Conservation (phyloP, 1,139 yeast species). For the Nakaseomyces uthaithaninus region DNA sequence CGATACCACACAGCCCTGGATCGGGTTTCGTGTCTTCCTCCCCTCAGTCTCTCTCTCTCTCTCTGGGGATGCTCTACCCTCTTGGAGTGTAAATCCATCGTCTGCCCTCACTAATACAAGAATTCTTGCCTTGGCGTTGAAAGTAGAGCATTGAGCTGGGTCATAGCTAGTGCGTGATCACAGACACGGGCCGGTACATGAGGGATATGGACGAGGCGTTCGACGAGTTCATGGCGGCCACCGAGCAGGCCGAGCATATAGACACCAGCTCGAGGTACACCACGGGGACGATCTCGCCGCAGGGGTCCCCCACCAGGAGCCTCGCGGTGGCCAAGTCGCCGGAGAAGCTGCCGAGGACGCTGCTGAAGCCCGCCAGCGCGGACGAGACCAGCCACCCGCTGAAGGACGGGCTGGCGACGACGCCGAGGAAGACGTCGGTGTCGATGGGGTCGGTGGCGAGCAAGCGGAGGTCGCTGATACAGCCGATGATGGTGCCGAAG, state of each 20-base stretch:
- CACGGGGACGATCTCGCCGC: constrained; percentile 9
- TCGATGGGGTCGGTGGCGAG: constrained; percentile 13
- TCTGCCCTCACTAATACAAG: too few relatives aligned
- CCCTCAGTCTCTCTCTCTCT: too few relatives aligned
- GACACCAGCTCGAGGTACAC: constrained; percentile 23
- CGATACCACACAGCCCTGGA: too few relatives aligned
- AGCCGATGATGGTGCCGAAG: constrained; percentile 26
- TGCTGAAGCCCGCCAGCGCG: constrained; percentile 11
- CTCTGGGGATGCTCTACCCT: too few relatives aligned
- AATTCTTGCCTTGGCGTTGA: too few relatives aligned
- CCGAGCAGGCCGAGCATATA: constrained; percentile 20
- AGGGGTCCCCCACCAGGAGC: constrained; percentile 5
- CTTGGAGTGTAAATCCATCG: too few relatives aligned
- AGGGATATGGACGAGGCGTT: constrained; percentile 18
- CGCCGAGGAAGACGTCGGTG: constrained; percentile 7
- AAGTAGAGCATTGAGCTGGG: too few relatives aligned
- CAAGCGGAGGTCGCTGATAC: constrained; percentile 28
- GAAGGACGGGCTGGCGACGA: constrained; percentile 6
- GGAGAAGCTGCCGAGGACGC: constrained; percentile 9
- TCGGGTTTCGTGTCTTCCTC: too few relatives aligned
- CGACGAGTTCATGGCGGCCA: constrained; percentile 25
- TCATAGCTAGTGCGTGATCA: too few relatives aligned
- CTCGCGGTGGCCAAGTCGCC: not conserved
- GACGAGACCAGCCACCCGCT: constrained; percentile 13
- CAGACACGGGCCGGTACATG: not conserved